Conservation (phyloP, 1,284 basidiomycete genomes). For the Limonomyces culmigenus region DNA sequence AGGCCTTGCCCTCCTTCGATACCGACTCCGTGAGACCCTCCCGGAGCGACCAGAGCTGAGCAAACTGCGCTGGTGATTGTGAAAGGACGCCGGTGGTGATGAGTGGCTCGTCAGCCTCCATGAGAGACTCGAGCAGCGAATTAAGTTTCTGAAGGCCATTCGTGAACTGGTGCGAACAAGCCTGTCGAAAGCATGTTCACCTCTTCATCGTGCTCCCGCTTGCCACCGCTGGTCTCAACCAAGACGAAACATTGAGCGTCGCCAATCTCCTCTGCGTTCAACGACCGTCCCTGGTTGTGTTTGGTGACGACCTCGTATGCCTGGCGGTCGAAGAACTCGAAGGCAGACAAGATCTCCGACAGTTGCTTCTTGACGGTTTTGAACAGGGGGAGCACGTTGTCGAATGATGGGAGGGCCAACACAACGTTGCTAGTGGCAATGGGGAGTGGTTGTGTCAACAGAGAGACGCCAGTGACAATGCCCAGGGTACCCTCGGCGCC, state of each 20-base stretch:
- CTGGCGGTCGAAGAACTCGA: constrained; percentile 90
- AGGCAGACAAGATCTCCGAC: constrained; percentile 94
- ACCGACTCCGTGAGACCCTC: constrained; percentile 90
- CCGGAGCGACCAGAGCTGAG: constrained; percentile 84
- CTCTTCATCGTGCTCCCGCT: constrained; percentile 90
- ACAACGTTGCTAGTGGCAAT: constrained; percentile 69
- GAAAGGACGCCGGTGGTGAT: constrained; percentile 89
- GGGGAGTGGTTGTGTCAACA: constrained; percentile 85
- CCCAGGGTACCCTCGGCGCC: constrained; percentile 95
- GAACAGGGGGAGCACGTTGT: constrained; percentile 58
- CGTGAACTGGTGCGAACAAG: constrained; percentile 2
- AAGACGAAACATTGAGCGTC: constrained; percentile 82
- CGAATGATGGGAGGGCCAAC: constrained; percentile 57
- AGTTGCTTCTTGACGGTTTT: constrained; percentile 58
- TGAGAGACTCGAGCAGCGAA: constrained; percentile 63
- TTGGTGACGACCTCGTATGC: constrained; percentile 77
- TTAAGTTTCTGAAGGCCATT: constrained; percentile 64
- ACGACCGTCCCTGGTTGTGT: constrained; percentile 52
- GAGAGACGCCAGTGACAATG: constrained; percentile 89
- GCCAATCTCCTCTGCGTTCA: constrained; percentile 50
- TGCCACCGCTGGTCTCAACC: constrained; percentile 91
- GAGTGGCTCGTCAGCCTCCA: constrained; percentile 58
- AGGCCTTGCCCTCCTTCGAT: constrained; percentile 88
- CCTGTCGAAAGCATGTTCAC: constrained; percentile 23
- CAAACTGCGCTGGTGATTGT: constrained; percentile 83